Conservation (phyloP, 768 basidiomycete species). For the Mycena indigotica region DNA sequence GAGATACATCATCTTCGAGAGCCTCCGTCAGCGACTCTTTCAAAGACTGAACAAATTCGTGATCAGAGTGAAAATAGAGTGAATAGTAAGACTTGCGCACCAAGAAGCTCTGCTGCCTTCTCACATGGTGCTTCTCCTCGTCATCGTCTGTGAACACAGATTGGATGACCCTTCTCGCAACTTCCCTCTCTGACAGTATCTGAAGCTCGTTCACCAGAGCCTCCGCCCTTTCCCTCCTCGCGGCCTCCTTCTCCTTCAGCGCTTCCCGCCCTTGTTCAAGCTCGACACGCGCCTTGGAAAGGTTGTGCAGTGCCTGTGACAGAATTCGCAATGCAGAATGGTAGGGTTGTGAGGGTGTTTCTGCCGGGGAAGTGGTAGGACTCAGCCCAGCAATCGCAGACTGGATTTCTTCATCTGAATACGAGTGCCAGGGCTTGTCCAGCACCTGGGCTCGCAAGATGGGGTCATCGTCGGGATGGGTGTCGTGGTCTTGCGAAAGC, state of each 20-base stretch:
- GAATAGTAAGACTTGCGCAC: slow-evolving; percentile 44
- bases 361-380: slow-evolving; percentile 47
- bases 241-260: slow-evolving; percentile 62
- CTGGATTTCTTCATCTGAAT: slow-evolving; percentile 75
- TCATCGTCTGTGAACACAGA: slow-evolving; percentile 62
- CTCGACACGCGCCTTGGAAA: slow-evolving; percentile 60
- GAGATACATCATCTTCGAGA: slow-evolving; percentile 48
- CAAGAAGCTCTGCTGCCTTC: slow-evolving; percentile 58
- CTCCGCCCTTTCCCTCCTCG: slow-evolving; percentile 53
- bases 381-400: slow-evolving; percentile 56
- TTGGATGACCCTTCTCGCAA: slow-evolving; percentile 68
- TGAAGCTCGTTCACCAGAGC: slow-evolving; percentile 58
- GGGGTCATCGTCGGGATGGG: slow-evolving; percentile 36
- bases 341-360: slow-evolving; percentile 56
- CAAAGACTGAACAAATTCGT: slow-evolving; percentile 45
- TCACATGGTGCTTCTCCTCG: slow-evolving; percentile 49
- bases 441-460: slow-evolving; percentile 52
- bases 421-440: slow-evolving; percentile 74
- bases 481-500: slow-evolving; percentile 7
- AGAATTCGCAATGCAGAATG: slow-evolving; percentile 69
- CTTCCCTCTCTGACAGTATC: slow-evolving; percentile 58
- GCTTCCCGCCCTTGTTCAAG: slow-evolving; percentile 59
- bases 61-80: background rate
- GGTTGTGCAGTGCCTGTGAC: slow-evolving; percentile 63
- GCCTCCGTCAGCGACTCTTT: slow-evolving; percentile 59